Conservation (phyloP, 2,329 filamentous ascomycete species). For the Xylaria polymorpha region DNA sequence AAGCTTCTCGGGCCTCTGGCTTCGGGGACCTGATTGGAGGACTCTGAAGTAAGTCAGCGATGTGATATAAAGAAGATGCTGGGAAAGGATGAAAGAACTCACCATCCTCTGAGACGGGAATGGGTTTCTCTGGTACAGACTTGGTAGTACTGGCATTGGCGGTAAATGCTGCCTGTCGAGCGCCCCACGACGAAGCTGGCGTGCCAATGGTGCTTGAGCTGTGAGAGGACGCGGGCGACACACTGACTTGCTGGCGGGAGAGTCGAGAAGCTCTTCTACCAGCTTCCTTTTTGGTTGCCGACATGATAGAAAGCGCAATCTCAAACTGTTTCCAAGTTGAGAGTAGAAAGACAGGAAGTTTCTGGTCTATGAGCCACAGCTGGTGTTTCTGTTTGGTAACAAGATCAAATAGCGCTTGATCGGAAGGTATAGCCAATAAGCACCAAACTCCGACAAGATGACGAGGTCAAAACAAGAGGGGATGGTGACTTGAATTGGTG, state of each 20-base stretch:
- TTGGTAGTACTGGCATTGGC: not conserved
- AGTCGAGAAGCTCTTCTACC: not conserved
- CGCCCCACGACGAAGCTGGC: not conserved
- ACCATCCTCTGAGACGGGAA: conserved; percentile 7
- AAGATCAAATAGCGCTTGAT: not conserved
- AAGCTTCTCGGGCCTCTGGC: conserved; percentile 3
- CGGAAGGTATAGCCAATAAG: not conserved
- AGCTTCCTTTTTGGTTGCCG: not conserved
- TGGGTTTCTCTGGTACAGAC: not conserved
- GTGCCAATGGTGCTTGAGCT: not conserved
- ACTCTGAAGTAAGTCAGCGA: conserved; percentile 12
- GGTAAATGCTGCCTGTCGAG: not conserved
- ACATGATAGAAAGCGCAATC: not conserved
- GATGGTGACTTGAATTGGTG: not conserved
- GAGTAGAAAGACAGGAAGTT: not conserved
- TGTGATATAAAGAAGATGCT: not conserved
- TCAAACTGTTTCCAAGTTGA: not conserved
- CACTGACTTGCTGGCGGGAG: not conserved
- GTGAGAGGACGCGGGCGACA: conserved; percentile 8
- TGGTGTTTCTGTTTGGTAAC: not conserved
- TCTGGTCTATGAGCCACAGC: not conserved
- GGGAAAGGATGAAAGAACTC: not conserved
- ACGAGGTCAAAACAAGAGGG: not conserved
- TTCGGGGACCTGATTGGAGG: not conserved
- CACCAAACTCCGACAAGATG: not conserved